These are phyloP conservation scores for Gilbertella persicaria DNA, from an alignment of 371 early-diverging fungal genomes.

Conservation along the genomic window DNA sequence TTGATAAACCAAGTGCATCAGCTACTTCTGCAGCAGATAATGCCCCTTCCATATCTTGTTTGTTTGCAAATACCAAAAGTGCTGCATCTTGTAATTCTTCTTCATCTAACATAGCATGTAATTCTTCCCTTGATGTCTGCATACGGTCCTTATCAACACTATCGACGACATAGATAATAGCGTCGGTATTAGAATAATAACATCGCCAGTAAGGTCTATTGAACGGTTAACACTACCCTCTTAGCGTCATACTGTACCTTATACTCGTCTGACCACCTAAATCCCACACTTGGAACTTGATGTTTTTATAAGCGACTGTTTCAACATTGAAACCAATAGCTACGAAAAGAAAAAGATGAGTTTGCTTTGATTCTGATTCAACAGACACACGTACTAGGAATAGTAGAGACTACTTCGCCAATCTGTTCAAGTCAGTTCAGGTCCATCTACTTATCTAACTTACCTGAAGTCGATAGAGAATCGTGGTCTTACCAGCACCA, in stretches of 20 bases:
- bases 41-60: slow-evolving; percentile 91
- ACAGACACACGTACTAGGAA: slow-evolving; percentile 89
- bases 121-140: slow-evolving; percentile 84
- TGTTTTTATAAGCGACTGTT: slow-evolving; percentile 96
- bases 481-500: slow-evolving; percentile 95
- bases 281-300: slow-evolving; percentile 97
- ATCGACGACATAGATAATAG: slow-evolving; percentile 95
- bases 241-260: slow-evolving; percentile 45
- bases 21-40: slow-evolving; percentile 85
- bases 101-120: slow-evolving; percentile 87
- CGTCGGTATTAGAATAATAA: slow-evolving; percentile 87
- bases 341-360: slow-evolving; percentile 10
- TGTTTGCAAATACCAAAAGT: slow-evolving; percentile 88
- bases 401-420: slow-evolving; percentile 97
- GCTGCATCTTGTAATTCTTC: slow-evolving; percentile 85
- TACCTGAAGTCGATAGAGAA: slow-evolving; percentile 69
- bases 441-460: not conserved
- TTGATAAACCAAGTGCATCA: slow-evolving; percentile 82
- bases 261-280: slow-evolving; percentile 98
- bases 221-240: not conserved
- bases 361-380: not conserved
- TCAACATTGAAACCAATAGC: slow-evolving; percentile 94
- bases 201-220: slow-evolving; percentile 52
- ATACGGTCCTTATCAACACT: slow-evolving; percentile 93
- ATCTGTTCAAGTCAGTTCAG: slow-evolving; percentile 58